Evolutionary conservation across 148 eudicot genomes (phyloP), one percentile per base, ranked within the genome.

Genomic region (Chenopodium suecicum): DNA sequence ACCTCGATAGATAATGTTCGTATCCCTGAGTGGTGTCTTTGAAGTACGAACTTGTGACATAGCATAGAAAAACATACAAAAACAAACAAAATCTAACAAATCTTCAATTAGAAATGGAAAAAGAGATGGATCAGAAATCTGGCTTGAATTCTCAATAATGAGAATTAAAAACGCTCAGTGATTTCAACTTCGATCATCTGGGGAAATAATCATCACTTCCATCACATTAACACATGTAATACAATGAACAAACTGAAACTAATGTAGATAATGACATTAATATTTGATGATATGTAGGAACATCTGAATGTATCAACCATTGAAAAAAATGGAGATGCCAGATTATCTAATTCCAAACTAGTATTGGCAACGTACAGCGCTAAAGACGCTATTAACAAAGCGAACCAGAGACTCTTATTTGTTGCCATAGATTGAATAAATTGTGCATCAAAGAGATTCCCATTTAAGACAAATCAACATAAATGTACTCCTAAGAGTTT

Each of bases 201-300:
- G 88, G 88, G 84, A 86, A 84, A 86, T 34, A 50, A 11, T 81
- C 86, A 78, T 83, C 88, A 86, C 29, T 34, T 83, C 86, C 84
- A 83, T 60, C 52, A 9, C 12, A 1, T 48, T 50, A 50, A 50
- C 27, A 10, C 47, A 37, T 37, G 7, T 0, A 37, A 37, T 5
- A 37, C 8, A 6, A 0, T 8, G 1, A 41, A 22, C 17, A 31
- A 17, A 20, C 52, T 31, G 0, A 10, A 56, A 23, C 3, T 1
- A 17, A 0, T 1, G 13, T 47, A 23, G 13, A 19, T 3, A 9
- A 13, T 0, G 17, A 10, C 2, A 2, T 25, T 14, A 3, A n/a
- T 12, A 48, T 10, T 48, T 48, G 66, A 86, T 77, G 63, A 62
- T 6, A 56, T 56, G 46, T 84, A 6, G 78, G 77, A 76, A 78